Conservation (phyloP, 176 grass and related monocot species). For the Oryza brachyantha region DNA sequence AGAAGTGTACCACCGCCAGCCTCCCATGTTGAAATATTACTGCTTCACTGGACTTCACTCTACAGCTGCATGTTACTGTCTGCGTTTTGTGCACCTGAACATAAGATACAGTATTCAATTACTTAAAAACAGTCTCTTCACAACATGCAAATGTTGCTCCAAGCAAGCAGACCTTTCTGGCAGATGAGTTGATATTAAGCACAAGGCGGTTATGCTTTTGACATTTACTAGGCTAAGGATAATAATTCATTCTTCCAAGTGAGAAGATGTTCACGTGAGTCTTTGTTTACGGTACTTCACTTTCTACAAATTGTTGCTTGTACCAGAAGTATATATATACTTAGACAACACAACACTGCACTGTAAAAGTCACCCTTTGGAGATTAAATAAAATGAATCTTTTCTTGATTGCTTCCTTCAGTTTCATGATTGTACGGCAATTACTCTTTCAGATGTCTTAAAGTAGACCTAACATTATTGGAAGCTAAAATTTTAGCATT, state of each 20-base stretch:
- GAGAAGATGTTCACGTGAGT: constrained; percentile 11
- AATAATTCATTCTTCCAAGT: background rate
- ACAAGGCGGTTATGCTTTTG: background rate
- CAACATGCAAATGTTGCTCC: background rate
- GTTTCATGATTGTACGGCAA: constrained; percentile 14
- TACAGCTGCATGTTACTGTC: background rate
- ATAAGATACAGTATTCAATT: background rate
- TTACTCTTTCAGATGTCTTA: constrained; percentile 3
- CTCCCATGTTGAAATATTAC: background rate
- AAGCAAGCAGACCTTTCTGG: background rate
- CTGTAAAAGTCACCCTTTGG: constrained; percentile 7
- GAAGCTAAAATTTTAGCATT: background rate
- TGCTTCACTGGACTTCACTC: background rate
- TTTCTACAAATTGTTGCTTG: constrained; percentile 29
- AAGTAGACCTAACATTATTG: constrained; percentile 7
- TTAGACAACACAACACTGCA: constrained; percentile 7
- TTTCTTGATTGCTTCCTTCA: background rate
- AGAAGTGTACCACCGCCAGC: background rate
- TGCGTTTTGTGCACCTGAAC: background rate
- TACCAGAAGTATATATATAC: constrained; percentile 8
- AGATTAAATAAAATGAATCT: background rate
- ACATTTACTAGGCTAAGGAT: background rate
- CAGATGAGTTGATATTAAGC: background rate
- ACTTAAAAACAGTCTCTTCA: background rate
- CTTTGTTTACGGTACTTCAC: background rate